Percentiles rank a stretch among this genome's conserved stretches.
phyloP scores from a whole-genome alignment of 2,329 filamentous ascomycete species.

The Aspergillus sclerotialis region DNA sequence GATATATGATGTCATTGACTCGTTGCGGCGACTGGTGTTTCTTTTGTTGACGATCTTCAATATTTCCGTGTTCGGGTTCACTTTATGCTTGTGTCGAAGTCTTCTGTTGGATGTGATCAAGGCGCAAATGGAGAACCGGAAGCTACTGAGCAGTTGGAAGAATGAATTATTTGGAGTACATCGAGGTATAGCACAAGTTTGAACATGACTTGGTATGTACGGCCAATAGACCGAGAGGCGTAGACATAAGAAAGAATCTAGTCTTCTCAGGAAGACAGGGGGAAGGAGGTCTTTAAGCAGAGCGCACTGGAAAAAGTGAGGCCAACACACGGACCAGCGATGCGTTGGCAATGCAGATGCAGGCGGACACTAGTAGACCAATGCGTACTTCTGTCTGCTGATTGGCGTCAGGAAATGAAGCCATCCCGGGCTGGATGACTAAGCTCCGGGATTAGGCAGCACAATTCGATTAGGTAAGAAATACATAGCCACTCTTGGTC shows the following conservation, averaged over 20 bases:
- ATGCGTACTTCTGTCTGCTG: no score
- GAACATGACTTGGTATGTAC: no score
- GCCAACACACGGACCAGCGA: constrained; percentile 21
- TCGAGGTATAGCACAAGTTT: no score
- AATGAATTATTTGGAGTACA: no score
- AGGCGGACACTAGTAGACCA: constrained; percentile 18
- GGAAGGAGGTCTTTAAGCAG: not conserved
- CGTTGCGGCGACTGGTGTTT: not conserved
- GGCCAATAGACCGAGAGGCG: no score
- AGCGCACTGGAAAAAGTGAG: constrained; percentile 5
- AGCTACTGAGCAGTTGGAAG: no score
- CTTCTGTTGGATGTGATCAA: no score
- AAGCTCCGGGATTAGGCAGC: no score
- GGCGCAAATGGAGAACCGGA: no score
- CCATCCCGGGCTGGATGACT: no score
- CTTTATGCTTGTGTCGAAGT: not conserved
- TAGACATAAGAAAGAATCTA: no score
- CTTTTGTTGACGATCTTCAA: constrained; percentile 10
- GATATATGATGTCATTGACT: no score
- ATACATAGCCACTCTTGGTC: not conserved
- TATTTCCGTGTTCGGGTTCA: not conserved
- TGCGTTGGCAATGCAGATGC: constrained; percentile 24
- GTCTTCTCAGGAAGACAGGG: not conserved
- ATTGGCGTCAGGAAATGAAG: not conserved
- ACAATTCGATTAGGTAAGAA: not conserved